Conservation (phyloP, 352 stramenopile species). For the Pythium sukuiense region DNA sequence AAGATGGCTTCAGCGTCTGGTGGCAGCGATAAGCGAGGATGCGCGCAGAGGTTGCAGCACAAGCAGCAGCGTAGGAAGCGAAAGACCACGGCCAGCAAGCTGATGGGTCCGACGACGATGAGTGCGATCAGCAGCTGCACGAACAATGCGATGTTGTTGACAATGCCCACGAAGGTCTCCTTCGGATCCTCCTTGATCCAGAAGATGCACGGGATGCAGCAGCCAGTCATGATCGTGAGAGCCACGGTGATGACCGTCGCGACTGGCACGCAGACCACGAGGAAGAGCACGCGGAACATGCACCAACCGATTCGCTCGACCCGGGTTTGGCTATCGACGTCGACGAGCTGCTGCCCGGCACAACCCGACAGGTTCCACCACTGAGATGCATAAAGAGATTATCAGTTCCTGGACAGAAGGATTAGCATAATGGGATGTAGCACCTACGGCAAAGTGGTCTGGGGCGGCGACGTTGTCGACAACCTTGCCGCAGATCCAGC, state of each 20-base stretch:
- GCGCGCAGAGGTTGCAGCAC: slow-evolving; percentile 5
- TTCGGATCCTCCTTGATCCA: slow-evolving; percentile 25
- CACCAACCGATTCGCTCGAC: slow-evolving; percentile 20
- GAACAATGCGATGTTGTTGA: slow-evolving; percentile 24
- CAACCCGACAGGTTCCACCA: slow-evolving; percentile 82
- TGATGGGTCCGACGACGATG: slow-evolving; percentile 16
- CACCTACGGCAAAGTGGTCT: slow-evolving; percentile 69
- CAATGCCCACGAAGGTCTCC: slow-evolving; percentile 18
- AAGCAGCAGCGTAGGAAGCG: slow-evolving; percentile 18
- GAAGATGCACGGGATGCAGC: slow-evolving; percentile 25
- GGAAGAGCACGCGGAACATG: slow-evolving; percentile 16
- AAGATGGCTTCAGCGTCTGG: background rate
- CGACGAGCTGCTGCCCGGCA: slow-evolving; percentile 69
- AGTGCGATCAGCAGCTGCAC: slow-evolving; percentile 18
- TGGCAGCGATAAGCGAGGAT: background rate
- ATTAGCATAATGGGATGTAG: background rate
- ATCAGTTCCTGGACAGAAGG: too few species aligned
- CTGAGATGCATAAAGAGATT: slow-evolving; percentile 19
- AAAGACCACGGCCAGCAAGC: slow-evolving; percentile 6
- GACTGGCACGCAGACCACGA: slow-evolving; percentile 23
- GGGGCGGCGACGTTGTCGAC: slow-evolving; percentile 87
- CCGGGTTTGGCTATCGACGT: slow-evolving; percentile 22
- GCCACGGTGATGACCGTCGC: slow-evolving; percentile 14
- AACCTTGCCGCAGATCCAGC: slow-evolving; percentile 87
- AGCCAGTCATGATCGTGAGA: slow-evolving; percentile 23